Evolutionary conservation across 192 early-diverging fungal species (phyloP), one percentile per base, ranked within the genome.

Genomic region (Entrophospora sp.): DNA sequence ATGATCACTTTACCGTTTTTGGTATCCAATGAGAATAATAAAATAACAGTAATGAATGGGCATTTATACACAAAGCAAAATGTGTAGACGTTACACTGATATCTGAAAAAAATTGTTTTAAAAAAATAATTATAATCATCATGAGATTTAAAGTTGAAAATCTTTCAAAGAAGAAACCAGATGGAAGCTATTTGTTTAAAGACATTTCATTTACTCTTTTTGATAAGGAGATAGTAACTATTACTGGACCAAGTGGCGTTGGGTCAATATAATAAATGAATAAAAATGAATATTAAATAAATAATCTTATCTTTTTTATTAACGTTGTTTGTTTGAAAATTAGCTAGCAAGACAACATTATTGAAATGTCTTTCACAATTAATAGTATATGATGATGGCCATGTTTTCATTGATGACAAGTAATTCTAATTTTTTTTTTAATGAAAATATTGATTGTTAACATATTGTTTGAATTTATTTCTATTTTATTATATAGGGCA

Each of bases 281-380:
- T 25, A 9, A 60, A 38, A 24, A 56, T 40, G 27, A 35, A 55
- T 13, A 24, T 16, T n/a, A 12, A 38, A 22, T 16, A 55, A 34
- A 24, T 52, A 44, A 32, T 36, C 14, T 32, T 18, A 5, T 42
- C 18, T 25, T 20, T 24, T 30, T 6, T 44, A 2, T n/a, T n/a
- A n/a, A n/a, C n/a, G n/a, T n/a, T n/a, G n/a, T n/a, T n/a, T n/a
- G n/a, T n/a, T n/a, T n/a, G n/a, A n/a, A n/a, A n/a, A n/a, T n/a
- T 63, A 10, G 22, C 14, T 61, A 83, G 91, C 27, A 90, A 95
- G 64, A 91, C 89, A 2, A 95, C 92, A 0, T 76, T 95, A 4
- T 79, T 95, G 22, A 90, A 90, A 69, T 90, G 87, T 67, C 71
- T 95, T 38, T 86, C 91, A 5, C 83, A 91, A 36, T 79, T 91